Evolutionary conservation across 2,329 filamentous ascomycete species (phyloP), one percentile per base, ranked within the genome.

Genomic region (Fusarium papillatum): DNA sequence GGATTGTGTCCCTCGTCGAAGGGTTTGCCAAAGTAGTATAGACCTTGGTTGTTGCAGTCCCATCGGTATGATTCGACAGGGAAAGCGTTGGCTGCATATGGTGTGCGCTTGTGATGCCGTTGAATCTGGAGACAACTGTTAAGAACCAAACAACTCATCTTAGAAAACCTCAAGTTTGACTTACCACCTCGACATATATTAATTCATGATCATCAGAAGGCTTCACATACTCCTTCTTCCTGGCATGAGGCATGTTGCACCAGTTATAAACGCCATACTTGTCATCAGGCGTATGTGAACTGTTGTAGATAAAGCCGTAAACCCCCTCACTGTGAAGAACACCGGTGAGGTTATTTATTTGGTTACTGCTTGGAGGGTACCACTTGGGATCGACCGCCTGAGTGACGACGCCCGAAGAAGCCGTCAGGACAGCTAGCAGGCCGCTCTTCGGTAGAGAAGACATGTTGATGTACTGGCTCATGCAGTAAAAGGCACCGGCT

Each of bases 161-260:
- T 24, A 31, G 43, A 59, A 17, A 19, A n/a, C 4, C 16, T 26
- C 60, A 61, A 46, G 57, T 16, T 24, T 57, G 9, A 85, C 88
- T 83, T 83, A 94, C 91, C 78, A 96, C 85, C 84, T 96, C 94
- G 10, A 96, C 94, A 81, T 96, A 96, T 78, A 89, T 85, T 63
- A 97, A 85, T 77, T 92, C 86, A 80, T 91, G 95, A n/a, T 89
- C 89, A 0, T 83, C 74, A 2, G 85, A 78, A 0, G 89, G 85
- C 71, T 83, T 87, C 17, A 87, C 82, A 80, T 97, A 97, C 79
- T 95, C 93, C 17, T 83, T 83, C 26, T 82, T 84, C 38, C 94
- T 89, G n/a, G 94, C 93, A 84, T 96, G 95, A 1, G 95, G 95
- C 94, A 97, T 97, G 80, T 97, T 96, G 84, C 95, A 97, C 88